Conservation (phyloP, 331 rosid genomes). For the Acacia concinna region DNA sequence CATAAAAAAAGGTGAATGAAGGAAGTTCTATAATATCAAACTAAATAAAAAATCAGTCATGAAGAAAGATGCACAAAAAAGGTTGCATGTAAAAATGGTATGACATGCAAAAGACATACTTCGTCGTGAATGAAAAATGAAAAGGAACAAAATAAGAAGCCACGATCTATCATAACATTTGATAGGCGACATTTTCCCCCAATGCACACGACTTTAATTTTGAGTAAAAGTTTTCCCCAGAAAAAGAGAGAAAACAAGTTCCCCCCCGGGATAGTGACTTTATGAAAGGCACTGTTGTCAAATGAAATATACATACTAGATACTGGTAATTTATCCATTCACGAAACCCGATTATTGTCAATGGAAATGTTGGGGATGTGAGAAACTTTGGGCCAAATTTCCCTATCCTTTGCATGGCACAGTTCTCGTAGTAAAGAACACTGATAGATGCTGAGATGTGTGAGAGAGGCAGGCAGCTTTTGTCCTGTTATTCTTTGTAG, state of each 20-base stretch:
- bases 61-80: not conserved
- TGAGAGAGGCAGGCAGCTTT: constrained; percentile 20
- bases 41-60: not conserved
- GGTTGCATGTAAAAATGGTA: not conserved
- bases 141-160: not conserved
- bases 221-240: not conserved
- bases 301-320: not conserved
- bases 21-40: not conserved
- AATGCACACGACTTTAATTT: not conserved
- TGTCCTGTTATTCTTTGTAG: not conserved
- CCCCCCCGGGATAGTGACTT: too few relatives aligned
- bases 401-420: not conserved
- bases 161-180: not conserved
- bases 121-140: not conserved
- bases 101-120: not conserved
- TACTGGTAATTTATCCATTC: not conserved
- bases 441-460: not conserved
- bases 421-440: constrained; percentile 6
- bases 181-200: not conserved
- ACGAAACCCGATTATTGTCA: not conserved
- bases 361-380: not conserved
- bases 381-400: not conserved
- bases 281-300: not conserved
- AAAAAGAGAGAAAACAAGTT: not conserved
- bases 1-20: not conserved